Evolutionary conservation across 139 green algal species (phyloP).

Genomic region (Auxenochlorella pyrenoidosa): DNA sequence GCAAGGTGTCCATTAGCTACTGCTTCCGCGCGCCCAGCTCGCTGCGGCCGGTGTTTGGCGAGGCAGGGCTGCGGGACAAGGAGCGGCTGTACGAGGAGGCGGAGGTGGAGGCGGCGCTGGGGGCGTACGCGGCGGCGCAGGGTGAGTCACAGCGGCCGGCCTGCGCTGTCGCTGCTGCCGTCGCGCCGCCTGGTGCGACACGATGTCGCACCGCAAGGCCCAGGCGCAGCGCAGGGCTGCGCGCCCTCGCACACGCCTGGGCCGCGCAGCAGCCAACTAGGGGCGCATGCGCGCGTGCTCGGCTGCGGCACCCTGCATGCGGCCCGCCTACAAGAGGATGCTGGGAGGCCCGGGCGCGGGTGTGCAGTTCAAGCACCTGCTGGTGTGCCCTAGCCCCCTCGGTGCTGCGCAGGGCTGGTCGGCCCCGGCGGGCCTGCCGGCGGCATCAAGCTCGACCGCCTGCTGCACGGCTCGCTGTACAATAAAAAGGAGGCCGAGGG

Average conservation of each 20-base stretch:
- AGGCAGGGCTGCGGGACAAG: constrained; percentile 30
- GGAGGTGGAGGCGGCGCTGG: constrained; percentile 25
- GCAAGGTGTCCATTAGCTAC: constrained; percentile 14
- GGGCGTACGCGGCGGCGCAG: constrained; percentile 4
- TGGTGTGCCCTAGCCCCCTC: not conserved
- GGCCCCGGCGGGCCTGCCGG: not conserved
- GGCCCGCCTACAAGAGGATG: not conserved
- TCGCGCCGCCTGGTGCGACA: not conserved
- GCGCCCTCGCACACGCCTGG: too few relatives aligned
- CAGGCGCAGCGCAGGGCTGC: too few relatives aligned
- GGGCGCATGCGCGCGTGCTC: too few relatives aligned
- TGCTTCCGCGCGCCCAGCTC: constrained; percentile 38
- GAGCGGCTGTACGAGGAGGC: constrained; percentile 36
- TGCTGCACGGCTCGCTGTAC: constrained; percentile 32
- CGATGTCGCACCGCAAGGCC: not conserved
- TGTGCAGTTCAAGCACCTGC: too few relatives aligned
- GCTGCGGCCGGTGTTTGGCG: constrained; percentile 42
- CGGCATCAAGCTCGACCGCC: constrained; percentile 27
- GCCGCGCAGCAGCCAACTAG: too few relatives aligned
- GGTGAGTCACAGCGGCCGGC: constrained; percentile 2
- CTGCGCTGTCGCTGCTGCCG: too few relatives aligned
- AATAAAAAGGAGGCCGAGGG: constrained; percentile 42
- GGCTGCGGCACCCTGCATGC: not conserved
- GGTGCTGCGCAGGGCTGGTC: not conserved
- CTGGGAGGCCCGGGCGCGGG: too few relatives aligned